phyloP scores from a whole-genome alignment of 1,139 yeast genomes.

The Arxiozyma bovina region DNA sequence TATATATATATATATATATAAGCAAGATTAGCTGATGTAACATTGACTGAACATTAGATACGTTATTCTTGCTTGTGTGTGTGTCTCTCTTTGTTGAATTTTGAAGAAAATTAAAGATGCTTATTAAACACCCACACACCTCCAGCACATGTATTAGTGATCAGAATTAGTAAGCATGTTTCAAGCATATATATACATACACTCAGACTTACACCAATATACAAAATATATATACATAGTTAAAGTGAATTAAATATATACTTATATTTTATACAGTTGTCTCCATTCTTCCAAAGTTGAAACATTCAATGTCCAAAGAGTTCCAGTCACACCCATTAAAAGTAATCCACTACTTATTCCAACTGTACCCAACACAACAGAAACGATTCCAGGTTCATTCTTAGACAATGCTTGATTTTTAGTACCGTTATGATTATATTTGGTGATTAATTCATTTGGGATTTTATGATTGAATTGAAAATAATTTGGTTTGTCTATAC shows the following conservation, averaged over 20 bases:
- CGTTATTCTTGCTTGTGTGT: not conserved
- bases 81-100: too few relatives aligned
- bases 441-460: conserved; percentile 38
- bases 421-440: not conserved
- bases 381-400: conserved; percentile 53
- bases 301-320: conserved; percentile 74
- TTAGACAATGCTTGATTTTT: not conserved
- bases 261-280: not conserved
- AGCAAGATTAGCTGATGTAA: not conserved
- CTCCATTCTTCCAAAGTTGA: conserved; percentile 36
- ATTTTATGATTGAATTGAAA: conserved; percentile 85
- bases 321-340: conserved; percentile 66
- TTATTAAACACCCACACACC: not conserved
- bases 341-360: conserved; percentile 63
- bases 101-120: not conserved
- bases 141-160: not conserved
- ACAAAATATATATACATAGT: not conserved
- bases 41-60: too few relatives aligned
- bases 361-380: conserved; percentile 35
- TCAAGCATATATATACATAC: too few relatives aligned
- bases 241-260: not conserved
- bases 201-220: too few relatives aligned
- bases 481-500: conserved; percentile 54
- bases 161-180: too few relatives aligned
- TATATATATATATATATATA: too few relatives aligned